Evolutionary conservation across 2,329 filamentous ascomycete genomes (phyloP), one percentile per base, ranked within the genome.

Genomic region (Hymenoscyphus linearis): DNA sequence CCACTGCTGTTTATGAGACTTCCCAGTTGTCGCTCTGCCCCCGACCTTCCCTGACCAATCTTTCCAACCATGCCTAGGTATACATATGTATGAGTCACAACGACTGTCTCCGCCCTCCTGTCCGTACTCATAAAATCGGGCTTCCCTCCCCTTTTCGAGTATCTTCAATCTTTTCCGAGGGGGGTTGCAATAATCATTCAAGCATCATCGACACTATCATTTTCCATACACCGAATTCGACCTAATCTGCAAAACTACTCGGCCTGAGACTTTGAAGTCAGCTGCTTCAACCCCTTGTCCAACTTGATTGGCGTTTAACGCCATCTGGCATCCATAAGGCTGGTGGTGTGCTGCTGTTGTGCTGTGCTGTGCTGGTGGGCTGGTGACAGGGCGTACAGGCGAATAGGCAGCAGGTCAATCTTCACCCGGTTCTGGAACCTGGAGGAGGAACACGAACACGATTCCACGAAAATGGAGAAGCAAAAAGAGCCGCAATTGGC

Each of bases 371-470:
- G 31, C 31, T 31, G 31, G 31, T 31, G 59, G 60, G 60, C 57
- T 59, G 53, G 52, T 37, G 52, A 61, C 44, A 26, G 59, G 57
- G 52, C 57, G 37, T 27, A 59, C 35, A 62, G 50, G 57, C 57
- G 37, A 52, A 62, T 34, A 62, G 57, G 57, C 57, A 59, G 27
- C 57, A 59, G 34, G 5, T 14, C 27, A 37, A 12, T 18, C 13
- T 35, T 54, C 54, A 58, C 47, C 57, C 50, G 57, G 9, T 40
- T 14, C 4, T 3, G 36, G 22, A 47, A 27, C 16, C 25, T 14
- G n/a, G 5, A 2, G 10, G 22, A 26, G 4, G 9, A 35, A 14
- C 12, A 31, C 7, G 35, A 47, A 27, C 22, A 52, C n/a, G n/a
- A n/a, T n/a, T n/a, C n/a, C 12, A 31, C 7, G 35, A 47, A 27